Conservation (phyloP, 805 yeast species). For the Monosporozyma servazzii region DNA sequence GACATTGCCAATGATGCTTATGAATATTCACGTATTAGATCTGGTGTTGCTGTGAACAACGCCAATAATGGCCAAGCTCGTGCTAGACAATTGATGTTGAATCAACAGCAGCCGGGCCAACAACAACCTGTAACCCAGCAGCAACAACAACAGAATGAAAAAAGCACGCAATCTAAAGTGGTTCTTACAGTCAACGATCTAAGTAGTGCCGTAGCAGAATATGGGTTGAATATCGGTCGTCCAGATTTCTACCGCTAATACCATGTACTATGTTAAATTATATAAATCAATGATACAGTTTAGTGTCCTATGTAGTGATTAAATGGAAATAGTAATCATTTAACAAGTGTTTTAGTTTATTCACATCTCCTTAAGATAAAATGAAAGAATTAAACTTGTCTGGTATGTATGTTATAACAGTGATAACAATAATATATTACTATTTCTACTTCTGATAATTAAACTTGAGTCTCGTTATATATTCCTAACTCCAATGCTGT, state of each 20-base stretch:
- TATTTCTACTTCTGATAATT: too few species aligned
- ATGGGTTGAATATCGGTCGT: conserved; percentile 79
- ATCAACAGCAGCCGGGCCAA: conserved; percentile 43
- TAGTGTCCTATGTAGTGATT: background rate
- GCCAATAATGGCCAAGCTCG: conserved; percentile 79
- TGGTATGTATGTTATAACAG: too few species aligned
- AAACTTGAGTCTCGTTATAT: too few species aligned
- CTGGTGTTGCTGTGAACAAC: conserved; percentile 77
- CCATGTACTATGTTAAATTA: background rate
- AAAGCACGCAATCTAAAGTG: conserved; percentile 50
- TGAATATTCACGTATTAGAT: conserved; percentile 86
- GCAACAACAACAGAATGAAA: conserved; percentile 38
- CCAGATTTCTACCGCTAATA: conserved; percentile 84
- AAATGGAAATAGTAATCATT: background rate
- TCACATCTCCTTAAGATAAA: too few species aligned
- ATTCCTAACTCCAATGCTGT: too few species aligned
- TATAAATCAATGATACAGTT: background rate
- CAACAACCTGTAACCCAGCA: conserved; percentile 28
- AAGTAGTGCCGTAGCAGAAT: conserved; percentile 86
- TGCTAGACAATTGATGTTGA: conserved; percentile 68
- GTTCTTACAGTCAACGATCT: conserved; percentile 89
- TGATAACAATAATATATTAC: too few species aligned
- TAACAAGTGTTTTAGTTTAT: too few species aligned
- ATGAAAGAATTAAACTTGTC: too few species aligned
- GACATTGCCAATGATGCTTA: conserved; percentile 96